phyloP scores from a whole-genome alignment of 2,329 filamentous ascomycete species.

The Pezicula carpinea region DNA sequence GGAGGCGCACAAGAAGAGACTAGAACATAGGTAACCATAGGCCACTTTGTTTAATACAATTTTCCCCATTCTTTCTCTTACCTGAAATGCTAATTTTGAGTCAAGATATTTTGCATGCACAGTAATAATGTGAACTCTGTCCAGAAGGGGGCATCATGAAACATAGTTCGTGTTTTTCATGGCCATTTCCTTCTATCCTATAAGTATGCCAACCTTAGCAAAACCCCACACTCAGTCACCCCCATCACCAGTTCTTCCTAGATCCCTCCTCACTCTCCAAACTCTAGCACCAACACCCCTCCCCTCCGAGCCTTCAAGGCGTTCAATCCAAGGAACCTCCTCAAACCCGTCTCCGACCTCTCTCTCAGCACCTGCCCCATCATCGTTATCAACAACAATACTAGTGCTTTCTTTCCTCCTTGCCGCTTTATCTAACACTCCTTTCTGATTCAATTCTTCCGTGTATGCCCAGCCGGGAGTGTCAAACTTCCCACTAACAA shows the following conservation, averaged over 20 bases:
- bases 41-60: no score
- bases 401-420: slow-evolving; percentile 18
- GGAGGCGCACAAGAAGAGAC: no score
- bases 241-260: slow-evolving; percentile 35
- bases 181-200: no score
- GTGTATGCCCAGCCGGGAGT: slow-evolving; percentile 65
- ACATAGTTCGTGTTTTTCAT: no score
- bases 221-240: neutral
- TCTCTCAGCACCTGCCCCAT: slow-evolving; percentile 1
- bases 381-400: neutral
- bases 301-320: slow-evolving; percentile 48
- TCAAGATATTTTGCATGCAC: no score
- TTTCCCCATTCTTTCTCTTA: no score
- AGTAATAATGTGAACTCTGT: no score
- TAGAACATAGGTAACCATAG: no score
- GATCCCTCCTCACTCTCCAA: slow-evolving; percentile 57
- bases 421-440: slow-evolving; percentile 17
- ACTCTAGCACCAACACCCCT: slow-evolving; percentile 52
- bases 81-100: no score
- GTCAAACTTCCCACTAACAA: slow-evolving; percentile 66
- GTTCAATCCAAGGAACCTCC: slow-evolving; percentile 55
- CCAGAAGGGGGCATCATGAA: no score
- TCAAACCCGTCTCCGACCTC: slow-evolving; percentile 27
- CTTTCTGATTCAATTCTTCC: slow-evolving; percentile 49
- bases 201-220: no score